Evolutionary conservation across 139 green algal genomes (phyloP).

Genomic region (Tetradesmus lagerheimii): DNA sequence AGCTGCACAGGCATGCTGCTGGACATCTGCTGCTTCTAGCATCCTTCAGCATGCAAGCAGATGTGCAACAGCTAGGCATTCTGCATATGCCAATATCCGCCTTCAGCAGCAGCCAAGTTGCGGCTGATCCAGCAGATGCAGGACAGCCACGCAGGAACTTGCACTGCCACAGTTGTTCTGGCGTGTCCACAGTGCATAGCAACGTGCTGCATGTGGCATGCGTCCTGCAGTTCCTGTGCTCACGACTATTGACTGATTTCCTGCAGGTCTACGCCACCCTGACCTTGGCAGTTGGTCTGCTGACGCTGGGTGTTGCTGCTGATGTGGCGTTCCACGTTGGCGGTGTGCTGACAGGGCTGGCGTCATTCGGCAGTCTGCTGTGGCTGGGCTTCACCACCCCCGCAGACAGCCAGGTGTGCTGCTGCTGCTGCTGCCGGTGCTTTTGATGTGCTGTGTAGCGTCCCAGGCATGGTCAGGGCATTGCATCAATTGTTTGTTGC

Average conservation of each 20-base stretch:
- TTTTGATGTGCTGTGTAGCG: not conserved
- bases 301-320: slow-evolving; percentile 52
- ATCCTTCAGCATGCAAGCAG: no score
- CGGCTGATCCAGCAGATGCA: no score
- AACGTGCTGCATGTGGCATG: not conserved
- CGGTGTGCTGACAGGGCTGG: slow-evolving; percentile 58
- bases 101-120: no score
- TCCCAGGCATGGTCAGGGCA: no score
- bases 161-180: no score
- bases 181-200: not conserved
- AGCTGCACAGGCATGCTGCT: not conserved
- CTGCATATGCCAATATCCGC: no score
- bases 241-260: not conserved
- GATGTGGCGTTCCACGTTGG: slow-evolving; percentile 52
- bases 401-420: slow-evolving; percentile 54
- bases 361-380: slow-evolving; percentile 60
- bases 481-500: not conserved
- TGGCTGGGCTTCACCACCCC: slow-evolving; percentile 57
- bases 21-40: not conserved
- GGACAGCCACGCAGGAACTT: no score
- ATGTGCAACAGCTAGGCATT: no score
- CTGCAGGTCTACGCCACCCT: slow-evolving; percentile 79
- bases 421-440: not conserved
- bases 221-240: not conserved
- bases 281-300: slow-evolving; percentile 50